Percentiles rank a stretch among this genome's conserved stretches.
phyloP scores from a whole-genome alignment of 225 moss, liverwort and hornwort species.

The Anthoceros angustus region DNA sequence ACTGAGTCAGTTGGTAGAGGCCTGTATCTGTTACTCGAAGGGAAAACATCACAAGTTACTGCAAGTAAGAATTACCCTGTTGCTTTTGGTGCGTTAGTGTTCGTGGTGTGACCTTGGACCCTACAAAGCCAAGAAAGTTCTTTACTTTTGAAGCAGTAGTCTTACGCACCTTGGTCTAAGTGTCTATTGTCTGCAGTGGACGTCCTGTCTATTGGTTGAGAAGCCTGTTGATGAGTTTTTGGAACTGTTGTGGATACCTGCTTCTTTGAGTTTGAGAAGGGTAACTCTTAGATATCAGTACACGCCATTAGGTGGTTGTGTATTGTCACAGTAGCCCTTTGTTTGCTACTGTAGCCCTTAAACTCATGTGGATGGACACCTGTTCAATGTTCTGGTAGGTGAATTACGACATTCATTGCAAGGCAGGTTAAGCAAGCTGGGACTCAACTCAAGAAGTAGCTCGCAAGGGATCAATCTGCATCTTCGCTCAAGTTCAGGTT shows the following conservation, averaged over 20 bases:
- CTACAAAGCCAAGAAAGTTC: background rate
- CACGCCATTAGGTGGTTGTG: too few species aligned
- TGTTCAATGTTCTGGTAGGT: conserved; percentile 25
- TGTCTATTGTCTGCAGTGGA: too few species aligned
- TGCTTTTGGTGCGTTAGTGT: background rate
- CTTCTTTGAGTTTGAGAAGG: too few species aligned
- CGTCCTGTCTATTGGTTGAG: too few species aligned
- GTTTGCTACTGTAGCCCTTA: too few species aligned
- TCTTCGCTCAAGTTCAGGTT: conserved; percentile 78
- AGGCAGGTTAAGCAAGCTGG: conserved; percentile 81
- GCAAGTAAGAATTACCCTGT: conserved; percentile 51
- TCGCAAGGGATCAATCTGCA: conserved; percentile 68
- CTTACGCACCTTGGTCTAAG: too few species aligned
- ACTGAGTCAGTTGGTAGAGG: conserved; percentile 55
- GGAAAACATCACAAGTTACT: conserved; percentile 75
- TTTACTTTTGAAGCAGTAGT: background rate
- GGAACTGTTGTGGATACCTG: too few species aligned
- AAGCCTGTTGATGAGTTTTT: too few species aligned
- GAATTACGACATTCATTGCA: conserved; percentile 90
- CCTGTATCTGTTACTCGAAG: conserved; percentile 74
- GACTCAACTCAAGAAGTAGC: conserved; percentile 49
- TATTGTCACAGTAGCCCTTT: too few species aligned
- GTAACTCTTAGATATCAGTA: too few species aligned
- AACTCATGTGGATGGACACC: background rate
- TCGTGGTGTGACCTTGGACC: background rate